Evolutionary conservation across 2,329 filamentous ascomycete genomes (phyloP).

Genomic region (Aspergillus chevalieri): DNA sequence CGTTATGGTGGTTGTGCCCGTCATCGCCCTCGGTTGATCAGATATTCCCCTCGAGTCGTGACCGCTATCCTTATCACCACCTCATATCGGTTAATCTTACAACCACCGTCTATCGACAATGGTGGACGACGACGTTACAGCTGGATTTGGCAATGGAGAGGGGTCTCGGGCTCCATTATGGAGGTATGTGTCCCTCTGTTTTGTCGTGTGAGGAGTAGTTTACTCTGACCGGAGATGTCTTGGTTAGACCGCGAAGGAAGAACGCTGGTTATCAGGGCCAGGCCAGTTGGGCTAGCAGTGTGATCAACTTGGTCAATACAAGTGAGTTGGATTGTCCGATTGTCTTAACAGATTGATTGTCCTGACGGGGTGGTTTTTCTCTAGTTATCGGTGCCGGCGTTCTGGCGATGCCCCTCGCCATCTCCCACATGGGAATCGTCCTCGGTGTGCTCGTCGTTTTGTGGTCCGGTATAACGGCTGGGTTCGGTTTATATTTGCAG

Average conservation of each 20-base stretch:
- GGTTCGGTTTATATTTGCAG: conserved; percentile 92
- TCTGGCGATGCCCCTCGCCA: conserved; percentile 88
- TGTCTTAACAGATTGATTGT: neutral
- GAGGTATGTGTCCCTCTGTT: conserved; percentile 18
- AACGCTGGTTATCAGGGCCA: conserved; percentile 63
- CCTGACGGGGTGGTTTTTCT: conserved; percentile 8
- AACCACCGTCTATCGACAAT: conserved; percentile 7
- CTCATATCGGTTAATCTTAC: conserved; percentile 3
- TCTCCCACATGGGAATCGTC: conserved; percentile 91
- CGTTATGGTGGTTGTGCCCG: conserved; percentile 11
- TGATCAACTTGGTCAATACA: conserved; percentile 93
- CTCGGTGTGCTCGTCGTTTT: conserved; percentile 77
- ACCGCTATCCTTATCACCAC: conserved; percentile 14
- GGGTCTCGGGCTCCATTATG: conserved; percentile 19
- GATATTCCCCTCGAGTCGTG: conserved; percentile 8
- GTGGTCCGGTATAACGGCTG: conserved; percentile 83
- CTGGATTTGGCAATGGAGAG: conserved; percentile 21
- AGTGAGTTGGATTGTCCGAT: conserved; percentile 48
- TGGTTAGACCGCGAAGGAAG: conserved; percentile 44
- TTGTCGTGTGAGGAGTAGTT: conserved; percentile 1
- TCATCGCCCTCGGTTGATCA: conserved; percentile 9
- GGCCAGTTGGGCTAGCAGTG: conserved; percentile 83
- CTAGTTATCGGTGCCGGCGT: conserved; percentile 88
- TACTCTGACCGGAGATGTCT: neutral
- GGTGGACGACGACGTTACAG: conserved; percentile 29